These are phyloP conservation scores for Leishmania lainsoni DNA, from an alignment of 208 protist species.

Conservation along the genomic window DNA sequence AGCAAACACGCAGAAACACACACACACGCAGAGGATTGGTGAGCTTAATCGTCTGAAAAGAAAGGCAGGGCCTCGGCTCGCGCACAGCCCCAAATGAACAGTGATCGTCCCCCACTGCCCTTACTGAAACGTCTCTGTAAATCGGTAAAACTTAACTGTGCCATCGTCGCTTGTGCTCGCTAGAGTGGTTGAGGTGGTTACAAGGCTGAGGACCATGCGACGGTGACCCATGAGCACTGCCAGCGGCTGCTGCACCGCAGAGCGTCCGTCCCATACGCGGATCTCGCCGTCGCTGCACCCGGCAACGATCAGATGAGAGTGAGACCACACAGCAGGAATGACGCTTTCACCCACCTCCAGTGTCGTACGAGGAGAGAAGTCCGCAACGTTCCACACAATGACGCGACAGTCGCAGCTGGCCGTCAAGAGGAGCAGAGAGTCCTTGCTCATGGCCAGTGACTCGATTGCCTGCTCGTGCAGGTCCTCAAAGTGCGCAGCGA, in stretches of 20 bases:
- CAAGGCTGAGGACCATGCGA: slow-evolving; percentile 79
- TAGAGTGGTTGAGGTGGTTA: slow-evolving; percentile 26
- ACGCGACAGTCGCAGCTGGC: slow-evolving; percentile 82
- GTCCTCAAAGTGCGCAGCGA: slow-evolving; percentile 61
- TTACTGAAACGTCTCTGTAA: slow-evolving; percentile 13
- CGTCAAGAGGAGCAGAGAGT: slow-evolving; percentile 63
- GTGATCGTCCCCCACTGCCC: not conserved
- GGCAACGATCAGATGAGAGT: slow-evolving; percentile 47
- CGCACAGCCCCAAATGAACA: not conserved
- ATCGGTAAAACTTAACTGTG: slow-evolving; percentile 56
- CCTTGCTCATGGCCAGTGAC: slow-evolving; percentile 53
- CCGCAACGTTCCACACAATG: slow-evolving; percentile 73
- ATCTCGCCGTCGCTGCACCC: slow-evolving; percentile 86
- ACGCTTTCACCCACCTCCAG: slow-evolving; percentile 80
- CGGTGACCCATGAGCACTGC: slow-evolving; percentile 71
- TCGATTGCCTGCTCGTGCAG: slow-evolving; percentile 87
- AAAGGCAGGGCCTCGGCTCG: not conserved
- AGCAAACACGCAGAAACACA: not conserved
- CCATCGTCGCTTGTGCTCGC: slow-evolving; percentile 81
- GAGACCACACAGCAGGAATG: slow-evolving; percentile 72
- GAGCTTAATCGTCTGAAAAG: slow-evolving; percentile 8
- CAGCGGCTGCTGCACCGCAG: slow-evolving; percentile 52
- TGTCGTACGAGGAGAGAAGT: slow-evolving; percentile 60
- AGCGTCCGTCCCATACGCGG: slow-evolving; percentile 84
- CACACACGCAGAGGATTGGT: not conserved